Conservation (phyloP, 345 rosid genomes). For the Sonneratia alba region DNA sequence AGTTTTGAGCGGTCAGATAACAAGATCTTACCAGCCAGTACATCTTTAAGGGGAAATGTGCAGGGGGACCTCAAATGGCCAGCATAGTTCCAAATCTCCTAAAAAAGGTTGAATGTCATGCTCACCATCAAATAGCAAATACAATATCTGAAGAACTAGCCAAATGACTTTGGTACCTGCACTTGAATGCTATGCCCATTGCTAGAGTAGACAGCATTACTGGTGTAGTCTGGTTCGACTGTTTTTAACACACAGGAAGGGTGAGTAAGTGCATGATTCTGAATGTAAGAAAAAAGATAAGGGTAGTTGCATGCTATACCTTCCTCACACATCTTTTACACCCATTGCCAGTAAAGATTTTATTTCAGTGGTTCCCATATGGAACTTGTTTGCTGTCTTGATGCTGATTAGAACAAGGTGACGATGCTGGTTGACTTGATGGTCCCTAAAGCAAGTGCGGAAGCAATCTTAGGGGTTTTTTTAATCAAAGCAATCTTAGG, state of each 20-base stretch:
- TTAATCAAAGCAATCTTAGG: not conserved
- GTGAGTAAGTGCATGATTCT: not conserved
- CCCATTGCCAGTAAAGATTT: not conserved
- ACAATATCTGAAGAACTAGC: not conserved
- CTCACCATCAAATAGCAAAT: not conserved
- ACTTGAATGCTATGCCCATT: not conserved
- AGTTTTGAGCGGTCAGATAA: not conserved
- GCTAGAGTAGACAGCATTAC: not conserved
- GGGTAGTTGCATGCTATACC: not conserved
- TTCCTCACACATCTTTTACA: not conserved
- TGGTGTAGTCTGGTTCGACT: not conserved
- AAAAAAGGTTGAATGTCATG: not conserved
- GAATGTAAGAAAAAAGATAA: not conserved
- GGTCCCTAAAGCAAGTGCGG: not conserved
- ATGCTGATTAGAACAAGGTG: not conserved
- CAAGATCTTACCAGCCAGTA: not conserved
- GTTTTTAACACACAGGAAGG: not conserved
- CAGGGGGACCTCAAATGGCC: not conserved
- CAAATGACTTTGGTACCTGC: constrained; percentile 1
- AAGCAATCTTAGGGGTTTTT: not conserved
- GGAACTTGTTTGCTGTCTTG: not conserved
- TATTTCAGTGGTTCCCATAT: not conserved
- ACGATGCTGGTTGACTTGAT: not conserved
- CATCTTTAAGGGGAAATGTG: not conserved
- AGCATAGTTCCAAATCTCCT: not conserved